Percentiles rank a stretch among this genome's conserved stretches.
Evolutionary conservation across 257 asterid species (phyloP).

Genomic region (Nicotiana benthamiana): DNA sequence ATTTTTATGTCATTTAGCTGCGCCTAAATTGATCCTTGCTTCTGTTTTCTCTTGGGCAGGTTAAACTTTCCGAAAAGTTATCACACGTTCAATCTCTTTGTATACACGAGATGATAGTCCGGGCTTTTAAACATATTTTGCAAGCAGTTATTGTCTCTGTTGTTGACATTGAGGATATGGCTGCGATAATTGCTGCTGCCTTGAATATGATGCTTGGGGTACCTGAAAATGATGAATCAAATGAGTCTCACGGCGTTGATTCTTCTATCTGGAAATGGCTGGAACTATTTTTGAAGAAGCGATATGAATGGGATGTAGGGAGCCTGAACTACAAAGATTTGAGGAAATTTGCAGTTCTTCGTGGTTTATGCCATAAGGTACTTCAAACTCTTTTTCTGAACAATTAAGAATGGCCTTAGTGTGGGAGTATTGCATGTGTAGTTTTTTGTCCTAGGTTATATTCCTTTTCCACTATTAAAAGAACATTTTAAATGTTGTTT

Average conservation of each 20-base stretch:
- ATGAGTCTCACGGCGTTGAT: slow-evolving; percentile 47
- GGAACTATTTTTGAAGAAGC: slow-evolving; percentile 70
- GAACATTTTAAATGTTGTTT: not conserved
- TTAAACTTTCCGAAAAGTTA: slow-evolving; percentile 89
- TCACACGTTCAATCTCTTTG: slow-evolving; percentile 97
- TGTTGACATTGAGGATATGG: slow-evolving; percentile 56
- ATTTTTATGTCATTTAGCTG: not conserved
- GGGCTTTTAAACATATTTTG: slow-evolving; percentile 90
- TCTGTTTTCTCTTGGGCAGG: slow-evolving; percentile 42
- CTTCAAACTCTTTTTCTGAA: slow-evolving; percentile 11
- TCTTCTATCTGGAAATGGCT: slow-evolving; percentile 88
- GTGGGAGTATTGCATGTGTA: not conserved
- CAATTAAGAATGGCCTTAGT: not conserved
- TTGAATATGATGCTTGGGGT: slow-evolving; percentile 90
- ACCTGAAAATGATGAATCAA: slow-evolving; percentile 42
- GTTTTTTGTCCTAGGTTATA: not conserved
- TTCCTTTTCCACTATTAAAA: not conserved
- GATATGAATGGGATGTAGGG: slow-evolving; percentile 75
- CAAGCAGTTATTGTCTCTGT: slow-evolving; percentile 82
- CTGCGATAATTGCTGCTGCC: slow-evolving; percentile 70
- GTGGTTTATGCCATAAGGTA: slow-evolving; percentile 98
- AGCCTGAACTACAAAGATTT: slow-evolving; percentile 63
- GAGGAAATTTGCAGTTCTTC: slow-evolving; percentile 77
- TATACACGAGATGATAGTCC: slow-evolving; percentile 91
- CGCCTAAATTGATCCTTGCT: not conserved